A percentile compares a stretch with the other conserved stretches of the same genome.
Conservation (phyloP, 2,329 filamentous ascomycete species). For the Onygenales sp. region DNA sequence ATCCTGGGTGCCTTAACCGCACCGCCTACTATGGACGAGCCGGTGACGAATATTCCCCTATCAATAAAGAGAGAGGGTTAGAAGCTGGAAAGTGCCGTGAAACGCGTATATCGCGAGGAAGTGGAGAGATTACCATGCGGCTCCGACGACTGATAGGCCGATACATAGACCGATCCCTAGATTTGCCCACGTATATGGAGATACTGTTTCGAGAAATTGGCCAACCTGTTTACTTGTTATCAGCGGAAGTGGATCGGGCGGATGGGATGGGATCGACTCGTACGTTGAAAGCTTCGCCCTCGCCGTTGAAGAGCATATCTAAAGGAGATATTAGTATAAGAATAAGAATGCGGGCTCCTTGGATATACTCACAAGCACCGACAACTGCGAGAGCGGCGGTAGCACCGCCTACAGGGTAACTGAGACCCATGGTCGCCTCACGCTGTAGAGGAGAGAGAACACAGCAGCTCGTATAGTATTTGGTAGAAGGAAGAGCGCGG, state of each 20-base stretch:
- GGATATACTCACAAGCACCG: slow-evolving; percentile 60
- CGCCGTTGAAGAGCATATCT: slow-evolving; percentile 99
- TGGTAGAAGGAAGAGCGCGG: not conserved
- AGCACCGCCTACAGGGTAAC: slow-evolving; percentile 60
- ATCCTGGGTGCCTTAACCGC: slow-evolving; percentile 96
- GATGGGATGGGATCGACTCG: slow-evolving; percentile 19
- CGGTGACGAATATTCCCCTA: slow-evolving; percentile 98
- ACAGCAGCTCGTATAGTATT: not conserved
- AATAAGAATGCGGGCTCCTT: slow-evolving; percentile 7
- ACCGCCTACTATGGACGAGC: slow-evolving; percentile 91
- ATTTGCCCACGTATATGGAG: slow-evolving; percentile 87
- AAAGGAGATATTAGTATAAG: slow-evolving; percentile 7
- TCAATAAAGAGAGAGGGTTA: slow-evolving; percentile 16
- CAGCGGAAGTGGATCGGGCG: slow-evolving; percentile 5
- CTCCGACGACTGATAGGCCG: slow-evolving; percentile 88
- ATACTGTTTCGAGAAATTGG: slow-evolving; percentile 86
- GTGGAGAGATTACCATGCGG: slow-evolving; percentile 64
- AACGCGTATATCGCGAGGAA: slow-evolving; percentile 5
- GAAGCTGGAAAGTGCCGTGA: not conserved
- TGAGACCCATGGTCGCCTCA: slow-evolving; percentile 54
- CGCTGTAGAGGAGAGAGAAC: slow-evolving; percentile 12
- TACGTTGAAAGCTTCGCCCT: slow-evolving; percentile 93
- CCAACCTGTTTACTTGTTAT: slow-evolving; percentile 56
- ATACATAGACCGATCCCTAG: slow-evolving; percentile 91
- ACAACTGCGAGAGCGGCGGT: slow-evolving; percentile 61